Percentiles rank a stretch among this genome's conserved stretches.
Evolutionary conservation across 1,284 basidiomycete genomes (phyloP).

Genomic region (Pulveroboletus sp.): DNA sequence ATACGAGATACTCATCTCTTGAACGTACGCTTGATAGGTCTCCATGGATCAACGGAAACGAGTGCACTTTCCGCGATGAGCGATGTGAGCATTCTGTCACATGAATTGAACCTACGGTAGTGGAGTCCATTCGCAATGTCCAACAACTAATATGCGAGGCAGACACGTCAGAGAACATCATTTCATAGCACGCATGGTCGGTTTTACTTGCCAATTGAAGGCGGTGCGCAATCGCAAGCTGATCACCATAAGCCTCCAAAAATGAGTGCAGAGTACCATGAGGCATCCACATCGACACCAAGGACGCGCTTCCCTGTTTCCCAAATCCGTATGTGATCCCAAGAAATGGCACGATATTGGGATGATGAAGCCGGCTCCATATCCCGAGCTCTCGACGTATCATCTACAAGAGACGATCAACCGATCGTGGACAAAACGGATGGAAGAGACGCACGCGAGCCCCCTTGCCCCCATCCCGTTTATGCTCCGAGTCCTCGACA

Average conservation of each 20-base stretch:
- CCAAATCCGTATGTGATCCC: slow-evolving; percentile 24
- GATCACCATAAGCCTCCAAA: not conserved
- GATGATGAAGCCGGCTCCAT: slow-evolving; percentile 11
- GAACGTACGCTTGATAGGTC: slow-evolving; percentile 10
- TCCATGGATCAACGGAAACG: slow-evolving; percentile 13
- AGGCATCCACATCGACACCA: slow-evolving; percentile 25
- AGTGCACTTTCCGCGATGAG: slow-evolving; percentile 7
- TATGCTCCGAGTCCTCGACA: not conserved
- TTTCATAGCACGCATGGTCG: not conserved
- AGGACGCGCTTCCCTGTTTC: slow-evolving; percentile 3
- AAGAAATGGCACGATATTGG: slow-evolving; percentile 10
- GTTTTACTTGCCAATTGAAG: slow-evolving; percentile 9
- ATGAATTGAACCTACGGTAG: slow-evolving; percentile 3
- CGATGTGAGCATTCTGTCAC: not conserved
- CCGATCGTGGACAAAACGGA: not conserved
- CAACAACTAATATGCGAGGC: not conserved
- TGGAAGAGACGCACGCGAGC: slow-evolving; percentile 1
- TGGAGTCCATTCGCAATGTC: no score
- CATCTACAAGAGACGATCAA: slow-evolving; percentile 9
- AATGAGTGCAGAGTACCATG: slow-evolving; percentile 11
- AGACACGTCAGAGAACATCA: not conserved
- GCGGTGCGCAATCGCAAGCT: slow-evolving; percentile 2
- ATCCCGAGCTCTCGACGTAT: slow-evolving; percentile 16
- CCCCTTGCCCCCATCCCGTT: not conserved
- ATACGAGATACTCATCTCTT: not conserved